Evolutionary conservation across 495 filamentous ascomycete species (phyloP), one percentile per base, ranked within the genome.

Genomic region (Usnea hakonensis): DNA sequence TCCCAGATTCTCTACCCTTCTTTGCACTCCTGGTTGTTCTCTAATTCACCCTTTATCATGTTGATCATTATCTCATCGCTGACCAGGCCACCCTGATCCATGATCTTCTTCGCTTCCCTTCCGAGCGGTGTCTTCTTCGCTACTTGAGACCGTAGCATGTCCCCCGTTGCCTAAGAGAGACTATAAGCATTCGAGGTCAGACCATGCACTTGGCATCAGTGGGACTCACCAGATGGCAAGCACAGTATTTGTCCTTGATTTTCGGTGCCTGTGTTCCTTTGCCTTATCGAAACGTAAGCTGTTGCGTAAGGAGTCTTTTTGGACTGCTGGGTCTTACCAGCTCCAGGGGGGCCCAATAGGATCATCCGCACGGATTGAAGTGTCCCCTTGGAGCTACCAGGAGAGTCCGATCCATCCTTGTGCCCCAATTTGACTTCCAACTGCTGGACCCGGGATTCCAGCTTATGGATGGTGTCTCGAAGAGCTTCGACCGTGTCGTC

Each of bases 71-170:
- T 99, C 74, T 97, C 95, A 73, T 99, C 94, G 76, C 90, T 96
- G 71, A 99, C 94, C 60, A 99, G 84, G 61, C 91, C 94, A 69
- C 94, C 94, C 71, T 91, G 86, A 70, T 99, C 93, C 94, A 99
- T 99, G 76, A 99, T 99, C 86, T 99, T 99, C 87, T 99, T 99
- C 62, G 94, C 94, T 79, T 96, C 91, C 74, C 87, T 85, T 63
- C 94, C 94, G 65, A 99, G 84, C 26, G 88, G 77, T 53, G 95
- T 99, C 85, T 97, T 97, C 82, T 95, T 96, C 64, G 94, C 89
- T 74, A 99, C 95, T 76, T 99, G 94, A 65, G 91, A 94, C 63
- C 94, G 90, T 72, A 99, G 85, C 94, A 99, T 99, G 77, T 99
- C 94, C 72, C 94, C 94, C 58, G 94, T 99, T 62, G 95, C 94